Evolutionary conservation across 1,139 yeast species (phyloP), one percentile per base, ranked within the genome.

Genomic region (Hansenula anomala): DNA sequence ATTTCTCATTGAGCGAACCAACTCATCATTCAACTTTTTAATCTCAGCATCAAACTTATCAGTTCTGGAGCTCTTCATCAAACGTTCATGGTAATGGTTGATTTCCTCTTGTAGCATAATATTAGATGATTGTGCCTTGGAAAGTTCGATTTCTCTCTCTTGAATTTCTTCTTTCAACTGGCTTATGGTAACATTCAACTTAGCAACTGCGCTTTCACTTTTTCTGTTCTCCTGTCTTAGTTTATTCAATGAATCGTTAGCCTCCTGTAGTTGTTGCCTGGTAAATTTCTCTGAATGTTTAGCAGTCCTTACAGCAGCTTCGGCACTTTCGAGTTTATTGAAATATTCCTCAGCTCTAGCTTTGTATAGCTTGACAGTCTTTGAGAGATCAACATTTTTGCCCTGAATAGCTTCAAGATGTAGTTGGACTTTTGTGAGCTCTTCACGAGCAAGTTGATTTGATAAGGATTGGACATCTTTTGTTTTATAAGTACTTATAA

Each of bases 241-340:
- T 34, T 75, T 67, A 13, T 66, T 65, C 41, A 82, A 63, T 20
- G 79, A 72, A 33, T 67, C 74, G 43, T 70, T 71, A 4, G 75
- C 65, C 25, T 81, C 88, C 18, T 64, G 61, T 42, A 81, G 64
- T 49, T 87, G 89, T 29, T 66, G 65, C 36, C 62, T 64, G 9
- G 84, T 73, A 38, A 68, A 61, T 37, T 72, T 72, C 54, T 83
- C 90, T 15, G 82, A 78, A 47, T 86, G 69, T 32, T 67, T 58
- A 4, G 88, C 77, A 36, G 78, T 73, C 34, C 73, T 67, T 2
- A 85, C 78, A 2, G 88, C 83, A 36, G 81, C 71, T 54, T 90
- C 96, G 1, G 95, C 92, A 43, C 78, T 73, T 52, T 88, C 95
- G 28, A 89, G 66, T 51, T 86, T 85, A 44, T 71, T 69, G 51